Base-by-base conservation (phyloP, 169 alveolate species). In the Eimeria falciformis region DNA sequence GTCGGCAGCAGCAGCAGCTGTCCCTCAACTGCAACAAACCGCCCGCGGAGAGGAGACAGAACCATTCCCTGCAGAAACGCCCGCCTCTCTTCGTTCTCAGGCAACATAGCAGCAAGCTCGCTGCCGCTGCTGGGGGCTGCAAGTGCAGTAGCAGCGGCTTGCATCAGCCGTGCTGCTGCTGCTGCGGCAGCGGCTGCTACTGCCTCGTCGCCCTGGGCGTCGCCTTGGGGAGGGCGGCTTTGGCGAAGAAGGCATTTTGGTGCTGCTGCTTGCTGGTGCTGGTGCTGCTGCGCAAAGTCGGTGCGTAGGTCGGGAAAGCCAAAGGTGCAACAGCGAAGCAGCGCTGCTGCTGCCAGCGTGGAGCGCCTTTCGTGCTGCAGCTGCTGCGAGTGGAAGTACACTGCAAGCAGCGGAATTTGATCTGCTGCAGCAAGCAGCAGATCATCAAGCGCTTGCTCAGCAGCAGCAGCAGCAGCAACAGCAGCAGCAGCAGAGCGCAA, bases 1-100 rank as follows among this genome's bases (percentile, higher is more conserved):
- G 88, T 56, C 25, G 88, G 88, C 53, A 78, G 88, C 71, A 4
- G 68, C 88, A 78, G 88, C 40, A 78, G 88, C 88, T 25, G 73
- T 3, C 88, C 88, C 14, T 47, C 88, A 9, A 50, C 88, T 9
- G 88, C 88, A 53, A 21, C 71, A 21, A 78, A 78, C 27, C 1
- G 5, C 0, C 88, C 69, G 33, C 88, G 71, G 29, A 78, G 53
- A 27, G 88, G 88, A 50, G 88, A 78, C 88, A 78, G 69, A 68
- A 78, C 71, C 88, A 78, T 78, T 14, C 88, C 88, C 11, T 29
- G 88, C 53, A 78, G 9, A 56, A 78, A 78, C 25, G 88, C 69
- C 29, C 50, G 3, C 53, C 71, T 47, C 0, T 78, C 88, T 27
- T 29, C 88, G 29, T 45, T 53, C 25, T 50, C 53, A 4, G 69